Evolutionary conservation across 805 yeast species (phyloP), one percentile per base, ranked within the genome.

Genomic region (Jamesozyma jinghongensis): DNA sequence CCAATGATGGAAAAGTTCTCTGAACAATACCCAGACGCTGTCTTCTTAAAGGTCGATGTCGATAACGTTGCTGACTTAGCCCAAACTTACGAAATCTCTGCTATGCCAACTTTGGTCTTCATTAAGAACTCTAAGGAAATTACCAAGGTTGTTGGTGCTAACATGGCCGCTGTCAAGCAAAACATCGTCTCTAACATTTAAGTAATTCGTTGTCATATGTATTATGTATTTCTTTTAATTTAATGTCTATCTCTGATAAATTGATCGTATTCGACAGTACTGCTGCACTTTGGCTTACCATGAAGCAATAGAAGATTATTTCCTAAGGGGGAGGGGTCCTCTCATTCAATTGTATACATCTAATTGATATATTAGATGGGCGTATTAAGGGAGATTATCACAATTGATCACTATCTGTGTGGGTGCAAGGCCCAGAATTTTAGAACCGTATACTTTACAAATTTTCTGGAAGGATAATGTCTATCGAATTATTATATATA

Each of bases 11-110:
- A 88, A 61, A 81, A 82, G 65, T 81, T 88, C 59, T 70, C 87
- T 33, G 61, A 61, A 36, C 68, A 70, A 57, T 80, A 79, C 75
- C 49, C 79, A 22, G 66, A 69, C 40, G 85, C 81, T 53, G 75
- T 72, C 53, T 90, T 92, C 75, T 73, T 75, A 76, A 87, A 90
- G 74, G 78, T 92, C 41, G 97, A 90, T 59, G 95, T 88, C 48
- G 97, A 92, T 62, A 79, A 79, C 63, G 73, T 85, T 51, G 77
- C 77, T 33, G 78, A 75, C 25, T 77, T 88, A 56, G 86, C 94
- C 44, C 79, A 79, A 62, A 69, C 79, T 44, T 68, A 67, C 58
- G 75, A 70, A 43, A 66, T 78, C 48, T 66, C 74, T 40, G 75
- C 81, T 51, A 76, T 78, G 76, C 84, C 84, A 52, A 77, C 84